Percentiles rank a stretch among this genome's conserved stretches.
Conservation (phyloP, 108 stramenopile species). For the Conticribra weissflogii region DNA sequence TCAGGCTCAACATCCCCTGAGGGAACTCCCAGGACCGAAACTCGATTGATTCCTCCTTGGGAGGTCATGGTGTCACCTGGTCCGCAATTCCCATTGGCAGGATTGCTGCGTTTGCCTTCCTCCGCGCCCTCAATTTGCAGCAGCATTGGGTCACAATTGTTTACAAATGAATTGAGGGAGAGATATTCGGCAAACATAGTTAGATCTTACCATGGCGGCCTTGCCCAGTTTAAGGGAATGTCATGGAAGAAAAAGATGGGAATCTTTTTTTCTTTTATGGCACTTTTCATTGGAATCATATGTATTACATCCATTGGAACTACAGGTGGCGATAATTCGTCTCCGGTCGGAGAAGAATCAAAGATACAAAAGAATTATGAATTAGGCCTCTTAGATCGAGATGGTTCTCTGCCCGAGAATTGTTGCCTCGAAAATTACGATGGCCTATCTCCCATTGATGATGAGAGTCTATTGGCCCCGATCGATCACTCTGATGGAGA, state of each 20-base stretch:
- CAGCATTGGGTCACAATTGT: conserved; percentile 5
- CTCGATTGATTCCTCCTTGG: background rate
- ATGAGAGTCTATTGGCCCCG: background rate
- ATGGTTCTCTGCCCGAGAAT: background rate
- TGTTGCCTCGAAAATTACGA: conserved; percentile 4
- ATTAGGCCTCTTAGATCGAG: background rate
- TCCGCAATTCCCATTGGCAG: background rate
- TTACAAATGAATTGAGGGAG: conserved; percentile 14
- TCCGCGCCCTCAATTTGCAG: conserved; percentile 11
- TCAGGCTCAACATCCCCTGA: too few relatives aligned
- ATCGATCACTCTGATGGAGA: too few relatives aligned
- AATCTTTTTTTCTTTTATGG: background rate
- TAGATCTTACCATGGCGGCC: background rate
- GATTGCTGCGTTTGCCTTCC: background rate
- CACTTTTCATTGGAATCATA: conserved; percentile 12
- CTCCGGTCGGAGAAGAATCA: background rate
- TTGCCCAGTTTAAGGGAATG: background rate
- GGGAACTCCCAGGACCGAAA: too few relatives aligned
- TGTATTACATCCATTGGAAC: conserved; percentile 1
- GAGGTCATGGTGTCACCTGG: background rate
- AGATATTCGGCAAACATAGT: background rate
- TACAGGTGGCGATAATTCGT: background rate
- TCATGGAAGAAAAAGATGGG: conserved; percentile 9
- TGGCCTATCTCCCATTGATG: background rate
- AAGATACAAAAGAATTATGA: background rate